These are phyloP conservation scores for Pyricularia grisea DNA, from an alignment of 2,329 filamentous ascomycete genomes.

Conservation along the genomic window DNA sequence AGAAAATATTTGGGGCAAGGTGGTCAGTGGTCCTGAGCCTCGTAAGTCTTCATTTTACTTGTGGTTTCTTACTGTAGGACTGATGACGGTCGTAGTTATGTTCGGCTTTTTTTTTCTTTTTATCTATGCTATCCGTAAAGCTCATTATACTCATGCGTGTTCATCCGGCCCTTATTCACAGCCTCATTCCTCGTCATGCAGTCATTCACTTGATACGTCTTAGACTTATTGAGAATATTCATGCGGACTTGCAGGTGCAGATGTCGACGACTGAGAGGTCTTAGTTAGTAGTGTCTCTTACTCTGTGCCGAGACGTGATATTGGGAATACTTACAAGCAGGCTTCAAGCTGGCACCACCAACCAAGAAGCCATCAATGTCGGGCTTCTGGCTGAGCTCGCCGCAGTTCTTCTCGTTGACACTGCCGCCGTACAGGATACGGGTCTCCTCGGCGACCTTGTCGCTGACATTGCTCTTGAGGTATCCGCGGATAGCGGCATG, in stretches of 20 bases:
- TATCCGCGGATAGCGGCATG: slow-evolving; percentile 87
- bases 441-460: slow-evolving; percentile 72
- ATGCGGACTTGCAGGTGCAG: slow-evolving; percentile 35
- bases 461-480: slow-evolving; percentile 69
- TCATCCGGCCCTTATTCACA: background rate
- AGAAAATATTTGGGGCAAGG: background rate
- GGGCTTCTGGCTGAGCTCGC: slow-evolving; percentile 78
- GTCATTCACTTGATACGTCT: background rate
- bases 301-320: background rate
- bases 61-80: background rate
- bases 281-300: background rate
- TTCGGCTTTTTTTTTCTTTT: background rate
- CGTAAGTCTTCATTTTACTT: background rate
- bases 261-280: slow-evolving; percentile 42
- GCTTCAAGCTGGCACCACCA: slow-evolving; percentile 93
- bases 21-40: background rate
- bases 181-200: background rate
- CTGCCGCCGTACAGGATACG: slow-evolving; percentile 94
- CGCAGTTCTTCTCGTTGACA: slow-evolving; percentile 97
- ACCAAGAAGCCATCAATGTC: slow-evolving; percentile 99
- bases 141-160: background rate
- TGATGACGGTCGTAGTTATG: background rate
- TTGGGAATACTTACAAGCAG: slow-evolving; percentile 60
- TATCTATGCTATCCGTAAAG: background rate
- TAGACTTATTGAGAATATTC: background rate